Conservation (phyloP, 805 yeast genomes). For the Schwanniomyces yamadae region DNA sequence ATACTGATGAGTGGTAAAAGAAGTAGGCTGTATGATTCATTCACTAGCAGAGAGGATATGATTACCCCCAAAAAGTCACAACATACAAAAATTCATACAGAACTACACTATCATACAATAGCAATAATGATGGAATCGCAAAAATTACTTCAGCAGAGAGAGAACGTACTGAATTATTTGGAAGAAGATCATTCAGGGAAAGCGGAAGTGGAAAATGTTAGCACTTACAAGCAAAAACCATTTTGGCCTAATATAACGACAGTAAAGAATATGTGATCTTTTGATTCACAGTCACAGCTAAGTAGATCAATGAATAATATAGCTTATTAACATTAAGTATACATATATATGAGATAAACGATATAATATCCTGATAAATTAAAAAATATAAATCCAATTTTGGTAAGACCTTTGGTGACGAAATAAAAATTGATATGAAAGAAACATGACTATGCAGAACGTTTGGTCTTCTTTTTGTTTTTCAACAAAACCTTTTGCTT, state of each 20-base stretch:
- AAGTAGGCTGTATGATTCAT: background rate
- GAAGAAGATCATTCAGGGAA: background rate
- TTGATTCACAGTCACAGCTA: too few relatives aligned
- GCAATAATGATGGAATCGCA: conserved; percentile 32
- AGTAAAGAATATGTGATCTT: too few relatives aligned
- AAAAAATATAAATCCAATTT: too few relatives aligned
- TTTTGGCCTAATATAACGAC: conserved; percentile 14
- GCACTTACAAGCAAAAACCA: conserved; percentile 13
- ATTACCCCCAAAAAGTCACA: conserved; percentile 21
- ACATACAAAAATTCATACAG: conserved; percentile 26
- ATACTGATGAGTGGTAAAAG: too few relatives aligned
- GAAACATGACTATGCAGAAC: conserved; percentile 4
- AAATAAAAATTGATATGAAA: conserved; percentile 1
- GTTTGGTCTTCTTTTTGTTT: conserved; percentile 51
- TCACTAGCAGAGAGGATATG: background rate
- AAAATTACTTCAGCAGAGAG: conserved; percentile 12
- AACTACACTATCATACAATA: conserved; percentile 29
- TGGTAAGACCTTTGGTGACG: background rate
- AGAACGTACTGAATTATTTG: conserved; percentile 1
- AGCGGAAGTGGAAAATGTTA: background rate
- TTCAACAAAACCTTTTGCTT: conserved; percentile 60
- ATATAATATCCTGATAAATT: too few relatives aligned
- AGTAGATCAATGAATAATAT: too few relatives aligned
- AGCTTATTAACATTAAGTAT: too few relatives aligned
- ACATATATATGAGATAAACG: too few relatives aligned